Evolutionary conservation across 2,329 filamentous ascomycete species (phyloP), one percentile per base, ranked within the genome.

Genomic region (Ceratocystis lukuohia): DNA sequence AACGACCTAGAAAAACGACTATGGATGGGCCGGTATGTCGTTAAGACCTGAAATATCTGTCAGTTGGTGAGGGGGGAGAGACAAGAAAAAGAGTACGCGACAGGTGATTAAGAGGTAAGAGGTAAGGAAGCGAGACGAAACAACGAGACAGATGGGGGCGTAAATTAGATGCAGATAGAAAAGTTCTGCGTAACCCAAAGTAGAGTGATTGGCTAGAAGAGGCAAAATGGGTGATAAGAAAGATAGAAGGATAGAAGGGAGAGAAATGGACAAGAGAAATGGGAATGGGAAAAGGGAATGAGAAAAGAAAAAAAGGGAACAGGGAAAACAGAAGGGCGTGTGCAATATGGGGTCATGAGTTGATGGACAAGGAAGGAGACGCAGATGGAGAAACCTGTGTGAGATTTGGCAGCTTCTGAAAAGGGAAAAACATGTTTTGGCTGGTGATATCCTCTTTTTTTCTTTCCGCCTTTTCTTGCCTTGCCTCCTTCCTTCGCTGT

Each of bases 351-450:
- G 22, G n/a, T 33, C 7, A 17, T 30, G 53, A 30, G 53, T 57
- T 57, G 22, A 59, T 59, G 28, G 15, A 20, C 28, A 30, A 59
- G 10, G 10, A 57, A 17, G 25, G n/a, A 59, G 28, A 59, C 28
- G 22, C 15, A 57, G 17, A 33, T 33, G 56, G 3, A 59, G 56
- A 30, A 59, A n/a, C 17, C 15, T n/a, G 12, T 17, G 56, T 59
- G 28, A 59, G 56, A 59, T 59, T 59, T 59, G 56, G 56, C 56
- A 59, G 56, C 17, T 59, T 59, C 56, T 59, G 17, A 59, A 59
- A 59, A 59, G 25, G 28, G 56, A 59, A 59, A 57, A 57, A 59
- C 28, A 59, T 59, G 28, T 59, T 59, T 37, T 37, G 28, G 28
- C 56, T 30, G 17, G 28, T 37, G 56, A 20, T 59, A 10, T 30